A percentile compares a stretch with the other conserved stretches of the same genome.
Evolutionary conservation across 176 grass and related monocot species (phyloP).

Genomic region (Puccinellia tenuiflora): DNA sequence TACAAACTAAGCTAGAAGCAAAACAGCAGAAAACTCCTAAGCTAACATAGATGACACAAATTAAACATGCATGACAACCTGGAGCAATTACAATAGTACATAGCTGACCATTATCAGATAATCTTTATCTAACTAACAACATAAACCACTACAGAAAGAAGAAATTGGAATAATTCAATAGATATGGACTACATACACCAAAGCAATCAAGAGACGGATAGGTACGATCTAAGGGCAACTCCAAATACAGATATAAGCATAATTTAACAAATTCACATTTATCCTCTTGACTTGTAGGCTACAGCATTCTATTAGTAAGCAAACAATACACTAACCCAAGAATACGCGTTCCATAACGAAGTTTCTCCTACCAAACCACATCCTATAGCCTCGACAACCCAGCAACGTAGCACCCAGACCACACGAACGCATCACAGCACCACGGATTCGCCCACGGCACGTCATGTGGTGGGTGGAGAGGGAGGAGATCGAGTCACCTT

Average conservation of each 20-base stretch:
- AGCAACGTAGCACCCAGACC: not conserved
- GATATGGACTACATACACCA: not conserved
- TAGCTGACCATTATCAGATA: not conserved
- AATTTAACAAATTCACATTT: not conserved
- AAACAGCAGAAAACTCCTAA: not conserved
- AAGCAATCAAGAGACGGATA: not conserved
- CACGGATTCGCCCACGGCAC: not conserved
- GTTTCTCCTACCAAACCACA: not conserved
- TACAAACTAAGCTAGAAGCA: not conserved
- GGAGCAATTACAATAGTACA: not conserved
- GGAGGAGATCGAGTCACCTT: conserved; percentile 15
- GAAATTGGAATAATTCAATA: not conserved
- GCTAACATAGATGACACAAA: not conserved
- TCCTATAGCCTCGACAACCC: not conserved
- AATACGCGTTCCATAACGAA: not conserved
- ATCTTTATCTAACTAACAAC: not conserved
- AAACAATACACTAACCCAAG: not conserved
- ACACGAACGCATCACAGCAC: not conserved
- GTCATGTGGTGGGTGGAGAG: not conserved
- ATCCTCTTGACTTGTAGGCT: not conserved
- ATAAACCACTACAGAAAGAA: conserved; percentile 9
- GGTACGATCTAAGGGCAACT: not conserved
- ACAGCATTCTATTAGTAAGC: not conserved
- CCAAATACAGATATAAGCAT: not conserved
- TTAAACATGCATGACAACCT: not conserved